A percentile compares a stretch with the other conserved stretches of the same genome.
phyloP scores from a whole-genome alignment of 345 rosid genomes.

The Alliaria petiolata region DNA sequence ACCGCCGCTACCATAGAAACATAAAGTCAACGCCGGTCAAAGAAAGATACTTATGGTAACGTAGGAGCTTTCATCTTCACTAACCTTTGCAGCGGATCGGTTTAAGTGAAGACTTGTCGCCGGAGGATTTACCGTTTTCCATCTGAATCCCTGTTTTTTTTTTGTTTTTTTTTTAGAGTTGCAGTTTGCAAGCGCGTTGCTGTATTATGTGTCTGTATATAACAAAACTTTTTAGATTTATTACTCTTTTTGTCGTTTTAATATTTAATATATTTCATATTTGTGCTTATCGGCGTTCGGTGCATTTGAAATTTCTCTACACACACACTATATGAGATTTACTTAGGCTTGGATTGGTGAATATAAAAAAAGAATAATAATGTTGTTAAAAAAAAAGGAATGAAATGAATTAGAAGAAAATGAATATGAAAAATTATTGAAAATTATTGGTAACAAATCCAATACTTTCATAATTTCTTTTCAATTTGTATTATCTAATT shows the following conservation, averaged over 20 bases:
- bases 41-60: neutral
- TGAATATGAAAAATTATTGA: no score
- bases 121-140: slow-evolving; percentile 30
- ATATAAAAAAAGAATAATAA: no score
- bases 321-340: neutral
- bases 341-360: no score
- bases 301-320: neutral
- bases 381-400: no score
- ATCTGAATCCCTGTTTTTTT: slow-evolving; percentile 1
- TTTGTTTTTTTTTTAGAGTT: neutral
- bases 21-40: neutral
- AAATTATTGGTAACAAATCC: no score
- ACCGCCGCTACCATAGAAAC: slow-evolving; percentile 55
- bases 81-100: slow-evolving; percentile 70
- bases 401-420: no score
- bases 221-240: neutral
- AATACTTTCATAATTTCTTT: no score
- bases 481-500: no score
- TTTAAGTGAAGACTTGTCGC: slow-evolving; percentile 33
- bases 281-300: neutral
- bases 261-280: neutral
- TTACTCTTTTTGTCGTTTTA: neutral
- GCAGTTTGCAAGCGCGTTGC: neutral
- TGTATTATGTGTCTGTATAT: neutral
- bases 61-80: neutral